Conservation (phyloP, 768 basidiomycete genomes). For the Pleurotus platypus region DNA sequence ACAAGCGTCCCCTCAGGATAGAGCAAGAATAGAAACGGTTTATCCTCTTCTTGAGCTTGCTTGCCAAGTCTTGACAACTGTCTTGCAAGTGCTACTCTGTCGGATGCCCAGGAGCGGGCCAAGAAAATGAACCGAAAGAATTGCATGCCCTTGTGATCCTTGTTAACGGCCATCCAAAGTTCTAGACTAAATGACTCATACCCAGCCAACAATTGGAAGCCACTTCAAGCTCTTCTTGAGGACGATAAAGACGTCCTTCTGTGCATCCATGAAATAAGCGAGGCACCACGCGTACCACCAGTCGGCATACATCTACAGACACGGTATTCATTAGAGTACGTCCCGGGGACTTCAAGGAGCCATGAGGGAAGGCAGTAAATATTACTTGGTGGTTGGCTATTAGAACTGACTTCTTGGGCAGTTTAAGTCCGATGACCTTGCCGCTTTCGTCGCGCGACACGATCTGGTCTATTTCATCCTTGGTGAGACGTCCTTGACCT, state of each 20-base stretch:
- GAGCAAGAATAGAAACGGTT: slow-evolving; percentile 77
- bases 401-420: slow-evolving; percentile 79
- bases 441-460: slow-evolving; percentile 57
- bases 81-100: slow-evolving; percentile 61
- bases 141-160: slow-evolving; percentile 74
- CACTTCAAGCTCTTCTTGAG: slow-evolving; percentile 86
- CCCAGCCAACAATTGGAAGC: slow-evolving; percentile 88
- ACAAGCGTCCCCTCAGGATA: slow-evolving; percentile 98
- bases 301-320: slow-evolving; percentile 63
- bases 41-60: slow-evolving; percentile 62
- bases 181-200: slow-evolving; percentile 28
- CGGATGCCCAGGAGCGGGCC: slow-evolving; percentile 86
- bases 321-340: background rate
- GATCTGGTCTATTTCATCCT: slow-evolving; percentile 54
- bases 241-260: slow-evolving; percentile 79
- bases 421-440: slow-evolving; percentile 51
- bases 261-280: slow-evolving; percentile 63
- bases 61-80: slow-evolving; percentile 68
- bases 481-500: slow-evolving; percentile 60
- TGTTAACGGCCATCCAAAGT: slow-evolving; percentile 1
- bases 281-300: slow-evolving; percentile 91
- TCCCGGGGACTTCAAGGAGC: background rate
- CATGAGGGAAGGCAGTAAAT: background rate
- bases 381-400: slow-evolving; percentile 91
- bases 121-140: slow-evolving; percentile 94